phyloP scores from a whole-genome alignment of 345 rosid species.

The Orychophragmus violaceus region DNA sequence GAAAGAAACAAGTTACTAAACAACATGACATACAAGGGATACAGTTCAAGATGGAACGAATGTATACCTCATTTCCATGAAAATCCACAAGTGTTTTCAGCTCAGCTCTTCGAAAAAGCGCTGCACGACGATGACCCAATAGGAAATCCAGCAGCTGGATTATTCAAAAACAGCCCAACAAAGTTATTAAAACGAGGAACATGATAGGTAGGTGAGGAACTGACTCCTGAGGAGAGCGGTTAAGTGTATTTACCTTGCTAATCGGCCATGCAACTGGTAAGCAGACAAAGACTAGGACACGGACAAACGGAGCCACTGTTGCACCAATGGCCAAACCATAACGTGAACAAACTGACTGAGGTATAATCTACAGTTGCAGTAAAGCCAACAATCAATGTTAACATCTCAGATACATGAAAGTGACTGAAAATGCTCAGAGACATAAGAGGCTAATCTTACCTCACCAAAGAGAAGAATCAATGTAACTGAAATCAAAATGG shows the following conservation, averaged over 20 bases:
- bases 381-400: conserved; percentile 8
- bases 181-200: not conserved
- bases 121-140: conserved; percentile 82
- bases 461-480: conserved; percentile 96
- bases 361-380: conserved; percentile 60
- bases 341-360: conserved; percentile 88
- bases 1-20: conserved; percentile 9
- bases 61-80: conserved; percentile 89
- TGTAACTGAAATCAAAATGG: conserved; percentile 89
- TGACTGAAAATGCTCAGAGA: too few relatives aligned
- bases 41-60: not conserved
- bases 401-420: not conserved
- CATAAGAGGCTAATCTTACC: conserved; percentile 40
- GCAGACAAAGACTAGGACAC: conserved; percentile 82
- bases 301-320: conserved; percentile 75
- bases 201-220: not conserved
- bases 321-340: conserved; percentile 97
- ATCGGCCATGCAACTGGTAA: conserved; percentile 92
- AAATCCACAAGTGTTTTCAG: conserved; percentile 89
- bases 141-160: conserved; percentile 73
- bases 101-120: conserved; percentile 98
- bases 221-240: not conserved
- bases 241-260: conserved; percentile 65
- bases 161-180: not conserved
- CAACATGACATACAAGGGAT: not conserved